Percentiles rank a stretch among this genome's conserved stretches.
phyloP scores from a whole-genome alignment of 2,329 filamentous ascomycete species.

The Hymenoscyphus infarciens region DNA sequence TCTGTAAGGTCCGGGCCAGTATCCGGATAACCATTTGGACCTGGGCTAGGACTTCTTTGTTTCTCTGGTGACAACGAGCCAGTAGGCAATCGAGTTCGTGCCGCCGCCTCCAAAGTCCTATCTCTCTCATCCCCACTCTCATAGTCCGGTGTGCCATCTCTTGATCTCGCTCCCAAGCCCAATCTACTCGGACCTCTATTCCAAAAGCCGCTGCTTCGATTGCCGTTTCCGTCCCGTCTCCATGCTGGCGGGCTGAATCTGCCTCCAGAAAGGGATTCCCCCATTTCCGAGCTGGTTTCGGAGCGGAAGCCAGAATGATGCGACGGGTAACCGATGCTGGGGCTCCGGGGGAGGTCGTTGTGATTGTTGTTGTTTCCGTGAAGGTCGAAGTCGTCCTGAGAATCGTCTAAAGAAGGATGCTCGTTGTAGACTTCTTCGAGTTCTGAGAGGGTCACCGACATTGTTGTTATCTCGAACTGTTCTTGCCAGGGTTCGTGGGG shows the following conservation, averaged over 20 bases:
- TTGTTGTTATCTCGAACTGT: slow-evolving; percentile 12
- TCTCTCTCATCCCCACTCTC: slow-evolving; percentile 50
- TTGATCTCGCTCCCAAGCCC: slow-evolving; percentile 51
- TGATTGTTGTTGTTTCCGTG: slow-evolving; percentile 38
- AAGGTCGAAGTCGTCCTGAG: slow-evolving; percentile 59
- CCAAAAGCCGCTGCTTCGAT: slow-evolving; percentile 43
- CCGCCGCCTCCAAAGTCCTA: slow-evolving; percentile 31
- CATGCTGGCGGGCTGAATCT: slow-evolving; percentile 66
- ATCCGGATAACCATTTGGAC: slow-evolving; percentile 34
- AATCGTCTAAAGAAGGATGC: slow-evolving; percentile 57
- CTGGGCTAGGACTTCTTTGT: slow-evolving; percentile 52
- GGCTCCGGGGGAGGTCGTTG: slow-evolving; percentile 31
- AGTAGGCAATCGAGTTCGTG: slow-evolving; percentile 41
- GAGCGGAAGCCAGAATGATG: slow-evolving; percentile 63
- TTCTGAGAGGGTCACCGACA: slow-evolving; percentile 40
- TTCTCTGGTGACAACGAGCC: slow-evolving; percentile 54
- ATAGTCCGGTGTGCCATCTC: slow-evolving; percentile 57
- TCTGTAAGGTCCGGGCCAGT: slow-evolving; percentile 35
- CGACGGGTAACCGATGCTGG: slow-evolving; percentile 48
- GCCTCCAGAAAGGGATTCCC: slow-evolving; percentile 42
- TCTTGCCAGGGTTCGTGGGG: neutral
- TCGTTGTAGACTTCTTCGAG: slow-evolving; percentile 51
- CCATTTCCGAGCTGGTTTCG: slow-evolving; percentile 37
- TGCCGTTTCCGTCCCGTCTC: slow-evolving; percentile 45
- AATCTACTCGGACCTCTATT: slow-evolving; percentile 48